These are phyloP conservation scores for Xenosphaeropsis pyriputrescens DNA, from an alignment of 2,329 filamentous ascomycete species.

Conservation along the genomic window DNA sequence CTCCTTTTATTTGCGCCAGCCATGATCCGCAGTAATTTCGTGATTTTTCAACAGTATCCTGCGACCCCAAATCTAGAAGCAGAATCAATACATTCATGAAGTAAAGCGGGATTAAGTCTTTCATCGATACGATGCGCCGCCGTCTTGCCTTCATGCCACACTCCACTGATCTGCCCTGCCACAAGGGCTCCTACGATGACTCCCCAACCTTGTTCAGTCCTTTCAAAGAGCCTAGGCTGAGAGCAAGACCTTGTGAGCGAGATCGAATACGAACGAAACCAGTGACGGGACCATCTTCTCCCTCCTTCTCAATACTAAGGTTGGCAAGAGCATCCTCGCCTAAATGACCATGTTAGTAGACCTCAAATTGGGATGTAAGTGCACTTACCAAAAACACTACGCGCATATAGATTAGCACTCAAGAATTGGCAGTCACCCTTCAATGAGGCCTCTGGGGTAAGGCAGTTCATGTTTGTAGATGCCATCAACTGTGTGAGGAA, in stretches of 20 bases:
- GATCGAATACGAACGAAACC: slow-evolving; percentile 97
- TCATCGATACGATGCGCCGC: no score
- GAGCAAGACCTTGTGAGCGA: slow-evolving; percentile 83
- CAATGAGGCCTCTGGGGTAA: slow-evolving; percentile 90
- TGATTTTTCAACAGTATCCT: slow-evolving; percentile 4
- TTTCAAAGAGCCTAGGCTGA: slow-evolving; percentile 89
- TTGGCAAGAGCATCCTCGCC: slow-evolving; percentile 98
- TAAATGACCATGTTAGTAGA: slow-evolving; percentile 24
- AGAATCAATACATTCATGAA: background rate
- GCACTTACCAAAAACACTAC: slow-evolving; percentile 90
- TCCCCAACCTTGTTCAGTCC: slow-evolving; percentile 68
- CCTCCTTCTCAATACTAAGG: slow-evolving; percentile 94
- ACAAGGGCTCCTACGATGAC: background rate
- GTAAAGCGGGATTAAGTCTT: background rate
- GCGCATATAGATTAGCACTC: slow-evolving; percentile 90
- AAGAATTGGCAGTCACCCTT: slow-evolving; percentile 97
- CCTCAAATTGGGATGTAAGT: background rate
- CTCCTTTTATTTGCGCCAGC: slow-evolving; percentile 14
- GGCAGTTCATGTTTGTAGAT: slow-evolving; percentile 95
- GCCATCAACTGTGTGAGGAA: slow-evolving; percentile 94
- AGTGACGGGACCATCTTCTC: slow-evolving; percentile 85
- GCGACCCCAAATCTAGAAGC: slow-evolving; percentile 1
- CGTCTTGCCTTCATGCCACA: no score
- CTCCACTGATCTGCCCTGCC: no score
- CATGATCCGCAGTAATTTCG: slow-evolving; percentile 7